A percentile compares a stretch with the other conserved stretches of the same genome.
phyloP scores from a whole-genome alignment of 2,329 filamentous ascomycete genomes.

The Ophiobolus disseminans region DNA sequence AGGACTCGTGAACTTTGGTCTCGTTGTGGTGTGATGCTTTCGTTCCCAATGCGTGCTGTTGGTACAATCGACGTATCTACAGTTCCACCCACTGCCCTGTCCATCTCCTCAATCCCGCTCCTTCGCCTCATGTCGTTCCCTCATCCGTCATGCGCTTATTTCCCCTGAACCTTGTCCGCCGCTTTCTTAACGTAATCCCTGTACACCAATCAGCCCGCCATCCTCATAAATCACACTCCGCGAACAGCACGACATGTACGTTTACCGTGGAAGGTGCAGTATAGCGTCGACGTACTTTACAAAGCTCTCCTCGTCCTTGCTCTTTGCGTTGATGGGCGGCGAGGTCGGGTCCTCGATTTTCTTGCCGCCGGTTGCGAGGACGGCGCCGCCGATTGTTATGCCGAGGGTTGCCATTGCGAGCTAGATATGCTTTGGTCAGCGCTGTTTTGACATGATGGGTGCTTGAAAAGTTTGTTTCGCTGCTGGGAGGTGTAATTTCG shows the following conservation, averaged over 20 bases:
- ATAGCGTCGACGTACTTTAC: constrained; percentile 62
- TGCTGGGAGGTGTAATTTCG: too few relatives aligned
- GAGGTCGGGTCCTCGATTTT: constrained; percentile 50
- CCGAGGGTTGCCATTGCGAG: constrained; percentile 65
- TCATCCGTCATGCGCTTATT: constrained; percentile 16
- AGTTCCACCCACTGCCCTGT: not conserved
- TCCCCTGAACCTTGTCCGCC: constrained; percentile 36
- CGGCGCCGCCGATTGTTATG: constrained; percentile 45
- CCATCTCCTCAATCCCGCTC: not conserved
- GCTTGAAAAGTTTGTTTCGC: too few relatives aligned
- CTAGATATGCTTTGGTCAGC: constrained; percentile 47
- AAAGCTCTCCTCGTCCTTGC: constrained; percentile 73
- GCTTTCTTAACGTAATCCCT: constrained; percentile 51
- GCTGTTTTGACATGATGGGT: constrained; percentile 12
- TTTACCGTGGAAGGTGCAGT: constrained; percentile 3
- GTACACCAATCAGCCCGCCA: constrained; percentile 13
- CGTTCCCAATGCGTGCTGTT: too few relatives aligned
- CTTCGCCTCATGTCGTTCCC: not conserved
- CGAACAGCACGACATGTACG: not conserved
- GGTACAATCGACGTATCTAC: not conserved
- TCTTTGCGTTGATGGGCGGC: constrained; percentile 69
- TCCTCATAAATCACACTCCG: too few relatives aligned
- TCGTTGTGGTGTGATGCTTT: too few relatives aligned
- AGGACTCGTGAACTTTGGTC: too few relatives aligned
- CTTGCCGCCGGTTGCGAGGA: constrained; percentile 46